Evolutionary conservation across 805 yeast genomes (phyloP), one percentile per base, ranked within the genome.

Genomic region (Candida easanensis): DNA sequence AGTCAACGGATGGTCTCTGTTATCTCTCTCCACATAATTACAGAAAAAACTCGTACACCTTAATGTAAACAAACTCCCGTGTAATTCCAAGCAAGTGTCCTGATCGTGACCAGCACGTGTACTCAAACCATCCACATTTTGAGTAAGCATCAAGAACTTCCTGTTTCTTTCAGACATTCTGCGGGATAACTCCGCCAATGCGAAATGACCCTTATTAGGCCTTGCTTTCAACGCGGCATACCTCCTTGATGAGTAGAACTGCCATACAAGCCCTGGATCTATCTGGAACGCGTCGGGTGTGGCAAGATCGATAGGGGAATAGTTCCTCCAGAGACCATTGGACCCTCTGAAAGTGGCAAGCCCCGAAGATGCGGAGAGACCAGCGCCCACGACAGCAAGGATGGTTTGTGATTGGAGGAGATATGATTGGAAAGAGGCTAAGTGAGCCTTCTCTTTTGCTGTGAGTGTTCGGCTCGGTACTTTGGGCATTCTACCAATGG

Each of bases 241-340:
- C 35, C 97, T 60, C 48, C 95, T 65, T 61, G 79, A 78, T 4
- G 88, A 71, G 62, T 89, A 88, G 55, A 85, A 88, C 58, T 86
- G 91, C 97, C 97, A 88, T 7, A 89, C 96, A 9, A 88, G 68
- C 0, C 87, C 86, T 0, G 97, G 96, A 58, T 88, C 90, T 16
- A 70, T 69, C 46, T 80, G 76, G 60, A 89, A 88, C 5, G 96
- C 96, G 57, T 88, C 96, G 0, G 95, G 96, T 0, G 96, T 88
- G 7, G 96, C 96, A 34, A 89, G 68, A 56, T 88, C 96, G 35
- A 86, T 81, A 53, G 89, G 80, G 40, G 83, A 83, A 64, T 78
- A 84, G 48, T 79, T 79, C 47, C 78, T 72, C 96, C 96, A 88
- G 22, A 82, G 65, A 0, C 93, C 91, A 39, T 81, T 80, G 0